phyloP scores from a whole-genome alignment of 306 rosid genomes.

The Malus sieversii region DNA sequence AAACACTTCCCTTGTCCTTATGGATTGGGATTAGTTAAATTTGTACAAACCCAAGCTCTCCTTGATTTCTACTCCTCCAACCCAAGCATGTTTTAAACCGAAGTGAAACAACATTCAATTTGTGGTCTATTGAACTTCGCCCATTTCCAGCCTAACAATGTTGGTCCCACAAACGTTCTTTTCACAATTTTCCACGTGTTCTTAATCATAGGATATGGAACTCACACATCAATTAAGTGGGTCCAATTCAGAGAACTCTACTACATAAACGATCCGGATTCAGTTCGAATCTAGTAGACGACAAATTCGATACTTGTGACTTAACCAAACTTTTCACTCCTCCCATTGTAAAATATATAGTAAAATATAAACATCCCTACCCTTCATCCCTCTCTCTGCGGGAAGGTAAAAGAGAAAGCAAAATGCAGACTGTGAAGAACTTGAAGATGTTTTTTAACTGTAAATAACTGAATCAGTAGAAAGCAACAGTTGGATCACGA shows the following conservation, averaged over 20 bases:
- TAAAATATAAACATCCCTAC: neutral
- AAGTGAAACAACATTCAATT: neutral
- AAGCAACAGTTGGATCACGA: constrained; percentile 6
- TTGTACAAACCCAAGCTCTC: neutral
- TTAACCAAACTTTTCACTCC: no score
- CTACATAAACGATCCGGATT: neutral
- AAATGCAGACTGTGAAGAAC: neutral
- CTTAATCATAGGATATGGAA: no score
- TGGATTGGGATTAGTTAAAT: neutral
- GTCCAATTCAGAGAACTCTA: neutral
- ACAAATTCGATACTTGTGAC: no score
- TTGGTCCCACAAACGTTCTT: neutral
- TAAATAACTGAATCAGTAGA: constrained; percentile 24
- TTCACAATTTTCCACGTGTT: neutral
- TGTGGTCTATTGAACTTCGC: neutral
- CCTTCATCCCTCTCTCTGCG: neutral
- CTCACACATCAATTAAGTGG: neutral
- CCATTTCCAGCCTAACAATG: neutral
- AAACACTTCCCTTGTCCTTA: no score
- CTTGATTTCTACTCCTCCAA: neutral
- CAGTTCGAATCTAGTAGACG: no score
- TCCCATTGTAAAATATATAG: no score
- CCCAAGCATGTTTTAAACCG: neutral
- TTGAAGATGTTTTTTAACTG: constrained; percentile 11
- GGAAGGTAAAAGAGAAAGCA: neutral